Evolutionary conservation across 2,329 filamentous ascomycete genomes (phyloP).

Genomic region (Phaeosphaeria sp.): DNA sequence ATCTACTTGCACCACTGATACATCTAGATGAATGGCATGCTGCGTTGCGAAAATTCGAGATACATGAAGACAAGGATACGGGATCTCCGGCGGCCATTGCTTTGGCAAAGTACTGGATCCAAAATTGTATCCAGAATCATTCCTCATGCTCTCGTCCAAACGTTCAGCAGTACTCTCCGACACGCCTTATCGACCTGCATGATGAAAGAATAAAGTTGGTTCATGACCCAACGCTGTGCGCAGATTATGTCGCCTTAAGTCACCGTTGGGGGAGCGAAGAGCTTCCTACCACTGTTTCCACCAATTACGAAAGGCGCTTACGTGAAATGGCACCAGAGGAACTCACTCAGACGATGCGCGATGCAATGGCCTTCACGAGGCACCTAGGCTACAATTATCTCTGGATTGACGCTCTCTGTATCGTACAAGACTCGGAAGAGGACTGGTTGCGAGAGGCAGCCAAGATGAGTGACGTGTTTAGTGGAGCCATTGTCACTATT

Average conservation of each 20-base stretch:
- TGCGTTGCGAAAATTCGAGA: neutral
- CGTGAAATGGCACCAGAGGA: neutral
- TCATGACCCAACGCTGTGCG: neutral
- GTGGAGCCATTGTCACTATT: constrained; percentile 6
- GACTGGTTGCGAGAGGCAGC: constrained; percentile 21
- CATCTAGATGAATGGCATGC: neutral
- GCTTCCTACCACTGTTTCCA: neutral
- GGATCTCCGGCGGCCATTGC: neutral
- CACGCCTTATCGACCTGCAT: neutral
- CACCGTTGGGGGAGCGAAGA: neutral
- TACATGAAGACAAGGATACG: neutral
- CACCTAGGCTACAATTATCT: constrained; percentile 10
- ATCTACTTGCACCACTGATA: neutral
- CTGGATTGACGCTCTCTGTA: constrained; percentile 25
- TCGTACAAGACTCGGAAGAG: constrained; percentile 12
- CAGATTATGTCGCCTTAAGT: neutral
- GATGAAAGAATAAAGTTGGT: neutral
- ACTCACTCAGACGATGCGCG: neutral
- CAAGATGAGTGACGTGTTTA: constrained; percentile 17
- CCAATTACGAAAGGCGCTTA: neutral
- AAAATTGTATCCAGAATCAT: neutral
- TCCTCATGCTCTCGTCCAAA: neutral
- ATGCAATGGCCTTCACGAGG: constrained; percentile 2
- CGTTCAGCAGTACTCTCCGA: neutral
- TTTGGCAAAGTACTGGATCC: neutral